phyloP scores from a whole-genome alignment of 2,329 filamentous ascomycete genomes.

The Sporothrix schenckii region DNA sequence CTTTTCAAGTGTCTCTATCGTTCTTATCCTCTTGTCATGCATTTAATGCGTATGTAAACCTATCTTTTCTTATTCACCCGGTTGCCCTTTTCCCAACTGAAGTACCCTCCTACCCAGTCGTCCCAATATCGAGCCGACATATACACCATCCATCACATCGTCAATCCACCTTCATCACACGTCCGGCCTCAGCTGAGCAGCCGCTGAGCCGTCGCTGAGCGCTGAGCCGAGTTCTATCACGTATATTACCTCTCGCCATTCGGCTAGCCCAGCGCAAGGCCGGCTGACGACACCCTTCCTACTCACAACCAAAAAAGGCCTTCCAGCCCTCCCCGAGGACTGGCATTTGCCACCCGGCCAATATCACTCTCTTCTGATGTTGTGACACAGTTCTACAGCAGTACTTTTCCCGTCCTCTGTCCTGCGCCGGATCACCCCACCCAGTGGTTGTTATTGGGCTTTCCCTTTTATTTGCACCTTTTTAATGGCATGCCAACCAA shows the following conservation, averaged over 20 bases:
- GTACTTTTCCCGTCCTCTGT: too few species aligned
- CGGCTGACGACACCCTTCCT: constrained; percentile 3
- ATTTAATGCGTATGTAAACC: background rate
- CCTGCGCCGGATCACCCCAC: too few species aligned
- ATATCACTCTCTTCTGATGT: background rate
- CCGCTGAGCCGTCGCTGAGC: constrained; percentile 3
- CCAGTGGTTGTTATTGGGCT: too few species aligned
- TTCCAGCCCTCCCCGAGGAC: background rate
- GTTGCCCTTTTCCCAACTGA: background rate
- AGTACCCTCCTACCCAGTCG: background rate
- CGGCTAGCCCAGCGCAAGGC: constrained; percentile 11
- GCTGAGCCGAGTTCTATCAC: background rate
- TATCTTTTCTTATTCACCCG: background rate
- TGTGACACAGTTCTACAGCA: too few species aligned
- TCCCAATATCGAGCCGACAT: constrained; percentile 20
- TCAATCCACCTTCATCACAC: background rate
- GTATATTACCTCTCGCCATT: constrained; percentile 1
- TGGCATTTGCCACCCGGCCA: background rate
- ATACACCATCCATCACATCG: constrained; percentile 1
- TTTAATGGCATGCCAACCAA: too few species aligned
- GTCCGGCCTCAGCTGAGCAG: background rate
- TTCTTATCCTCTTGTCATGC: background rate
- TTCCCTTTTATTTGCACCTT: too few species aligned
- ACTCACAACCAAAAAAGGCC: background rate
- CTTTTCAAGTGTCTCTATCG: background rate